Conservation (phyloP, 164 flowering plant species). For the Stephania yunnanensis region DNA sequence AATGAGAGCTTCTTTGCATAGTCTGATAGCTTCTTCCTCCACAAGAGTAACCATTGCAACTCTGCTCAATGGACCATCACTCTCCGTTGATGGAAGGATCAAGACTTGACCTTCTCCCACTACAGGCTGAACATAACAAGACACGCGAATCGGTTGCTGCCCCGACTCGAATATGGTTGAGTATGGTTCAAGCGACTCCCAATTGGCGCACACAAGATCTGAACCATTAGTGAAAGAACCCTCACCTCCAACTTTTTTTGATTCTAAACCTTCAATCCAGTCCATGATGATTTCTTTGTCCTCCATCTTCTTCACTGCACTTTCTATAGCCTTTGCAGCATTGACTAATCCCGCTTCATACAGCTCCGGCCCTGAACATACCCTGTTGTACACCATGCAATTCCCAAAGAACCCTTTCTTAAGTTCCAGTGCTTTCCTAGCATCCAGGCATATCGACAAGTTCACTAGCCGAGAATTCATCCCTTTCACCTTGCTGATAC, state of each 20-base stretch:
- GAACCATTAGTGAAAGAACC: slow-evolving; percentile 18
- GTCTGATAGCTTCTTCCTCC: slow-evolving; percentile 27
- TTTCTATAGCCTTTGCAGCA: slow-evolving; percentile 31
- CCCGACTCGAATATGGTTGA: slow-evolving; percentile 30
- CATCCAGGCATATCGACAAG: slow-evolving; percentile 47
- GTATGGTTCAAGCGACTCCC: slow-evolving; percentile 31
- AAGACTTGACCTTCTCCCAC: slow-evolving; percentile 40
- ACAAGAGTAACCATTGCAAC: slow-evolving; percentile 54
- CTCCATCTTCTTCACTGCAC: slow-evolving; percentile 26
- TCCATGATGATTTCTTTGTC: slow-evolving; percentile 33
- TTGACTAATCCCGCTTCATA: slow-evolving; percentile 14
- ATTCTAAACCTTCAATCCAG: slow-evolving; percentile 46
- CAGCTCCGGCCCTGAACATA: slow-evolving; percentile 17
- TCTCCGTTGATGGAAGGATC: slow-evolving; percentile 36
- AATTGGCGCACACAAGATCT: slow-evolving; percentile 40
- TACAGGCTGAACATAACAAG: slow-evolving; percentile 41
- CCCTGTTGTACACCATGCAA: slow-evolving; percentile 47
- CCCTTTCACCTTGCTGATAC: slow-evolving; percentile 44
- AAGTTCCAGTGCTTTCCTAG: slow-evolving; percentile 38
- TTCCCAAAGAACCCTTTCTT: slow-evolving; percentile 57
- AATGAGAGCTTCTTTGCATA: slow-evolving; percentile 36
- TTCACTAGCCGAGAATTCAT: slow-evolving; percentile 26
- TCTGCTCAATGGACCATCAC: slow-evolving; percentile 41
- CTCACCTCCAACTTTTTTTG: neutral
- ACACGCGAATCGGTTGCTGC: slow-evolving; percentile 30